Base-by-base conservation (phyloP, 495 filamentous ascomycete genomes). In the Lasiosphaeriaceae sp. region DNA sequence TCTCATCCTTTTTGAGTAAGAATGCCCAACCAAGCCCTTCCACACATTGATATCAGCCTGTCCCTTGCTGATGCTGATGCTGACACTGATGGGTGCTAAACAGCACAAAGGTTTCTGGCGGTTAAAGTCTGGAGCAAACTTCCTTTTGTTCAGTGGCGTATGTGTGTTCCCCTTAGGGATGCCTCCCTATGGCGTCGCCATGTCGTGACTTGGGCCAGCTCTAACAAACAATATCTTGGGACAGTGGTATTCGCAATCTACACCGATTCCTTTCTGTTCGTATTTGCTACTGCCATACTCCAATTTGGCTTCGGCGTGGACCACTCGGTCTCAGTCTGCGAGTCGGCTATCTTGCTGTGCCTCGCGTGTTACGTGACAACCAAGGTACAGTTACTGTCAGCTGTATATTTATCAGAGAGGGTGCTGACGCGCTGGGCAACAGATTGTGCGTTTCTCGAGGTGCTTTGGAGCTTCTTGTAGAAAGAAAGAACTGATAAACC, bases 221-320 rank as follows among this genome's bases (percentile, higher is more conserved):
- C 50, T 34, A 3, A 31, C 26, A 31, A 22, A 7, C 17, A 17
- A 17, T 50, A 2, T 23, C 16, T 29, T 7, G 14, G 5, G 17
- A 5, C 51, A 82, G 79, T 83, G 45, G 70, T 81, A 29, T 70
- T 82, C 48, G 58, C 71, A 9, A 80, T 83, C 22, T 82, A 81
- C 58, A 35, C 65, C 50, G 77, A 81, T 56, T 82, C 79, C 17
- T 74, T 72, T 48, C 34, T 74, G 22, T 83, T 83, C 58, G 74
- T 79, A 16, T 71, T 77, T 51, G 74, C 69, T n/a, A 76, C 77
- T 14, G 70, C 70, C 20, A 70, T 82, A n/a, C 57, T 82, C 19
- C 69, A 77, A 44, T 75, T 77, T 60, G 77, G 77, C 24, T 67
- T 79, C 43, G 77, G 77, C 2, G 66, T 81, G 20, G 69, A 80